Evolutionary conservation across 495 filamentous ascomycete species (phyloP).

Genomic region (Xylaria palmicola): DNA sequence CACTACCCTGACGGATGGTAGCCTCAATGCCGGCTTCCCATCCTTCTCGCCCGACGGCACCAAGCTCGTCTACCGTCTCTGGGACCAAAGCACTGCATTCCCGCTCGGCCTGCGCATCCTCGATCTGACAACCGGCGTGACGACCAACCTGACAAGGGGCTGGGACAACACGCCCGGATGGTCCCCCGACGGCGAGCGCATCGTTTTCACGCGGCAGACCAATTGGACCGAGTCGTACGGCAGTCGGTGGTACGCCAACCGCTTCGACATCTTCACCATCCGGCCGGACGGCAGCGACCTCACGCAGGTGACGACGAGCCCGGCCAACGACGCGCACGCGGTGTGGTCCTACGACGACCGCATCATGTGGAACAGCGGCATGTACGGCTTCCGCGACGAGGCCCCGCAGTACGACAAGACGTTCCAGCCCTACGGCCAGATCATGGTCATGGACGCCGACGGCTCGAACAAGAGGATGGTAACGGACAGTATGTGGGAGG

Average conservation of each 20-base stretch:
- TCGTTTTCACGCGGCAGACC: slow-evolving; percentile 20
- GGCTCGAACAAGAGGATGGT: slow-evolving; percentile 20
- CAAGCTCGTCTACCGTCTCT: background rate
- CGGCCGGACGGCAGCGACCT: slow-evolving; percentile 38
- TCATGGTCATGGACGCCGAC: slow-evolving; percentile 24
- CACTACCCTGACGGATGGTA: slow-evolving; percentile 17
- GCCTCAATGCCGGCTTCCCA: slow-evolving; percentile 21
- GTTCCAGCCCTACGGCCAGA: slow-evolving; percentile 24
- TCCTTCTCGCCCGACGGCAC: background rate
- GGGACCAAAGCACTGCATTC: background rate
- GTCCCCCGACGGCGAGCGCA: slow-evolving; percentile 20
- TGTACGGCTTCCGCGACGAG: slow-evolving; percentile 23
- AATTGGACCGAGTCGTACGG: background rate
- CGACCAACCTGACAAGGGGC: slow-evolving; percentile 6
- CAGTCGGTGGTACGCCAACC: background rate
- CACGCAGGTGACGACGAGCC: slow-evolving; percentile 31
- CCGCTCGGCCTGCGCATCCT: slow-evolving; percentile 19
- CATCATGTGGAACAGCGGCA: slow-evolving; percentile 21
- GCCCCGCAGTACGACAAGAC: slow-evolving; percentile 16
- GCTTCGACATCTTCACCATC: slow-evolving; percentile 42
- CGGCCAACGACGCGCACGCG: slow-evolving; percentile 44
- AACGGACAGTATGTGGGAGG: slow-evolving; percentile 26
- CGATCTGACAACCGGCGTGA: slow-evolving; percentile 14
- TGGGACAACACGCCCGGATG: slow-evolving; percentile 20
- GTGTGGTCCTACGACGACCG: slow-evolving; percentile 33